Base-by-base conservation (phyloP, 257 asterid genomes). In the Gentiana straminea region DNA sequence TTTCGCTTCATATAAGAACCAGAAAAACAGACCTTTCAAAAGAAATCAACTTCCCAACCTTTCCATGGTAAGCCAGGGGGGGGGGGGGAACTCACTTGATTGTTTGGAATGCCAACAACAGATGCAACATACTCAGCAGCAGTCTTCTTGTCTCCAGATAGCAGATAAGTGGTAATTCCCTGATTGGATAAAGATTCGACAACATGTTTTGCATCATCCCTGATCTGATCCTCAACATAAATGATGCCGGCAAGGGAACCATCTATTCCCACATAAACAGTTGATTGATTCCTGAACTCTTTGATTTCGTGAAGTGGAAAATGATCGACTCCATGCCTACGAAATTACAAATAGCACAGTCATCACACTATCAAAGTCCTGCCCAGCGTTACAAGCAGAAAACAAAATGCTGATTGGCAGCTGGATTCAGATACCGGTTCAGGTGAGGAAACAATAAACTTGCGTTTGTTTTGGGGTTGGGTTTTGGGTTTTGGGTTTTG, bases 121-220 rank as follows among this genome's bases (percentile, higher is more conserved):
- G 99, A 85, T 39, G 99, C 99, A 63, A 92, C 99, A 53, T 92
- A 80, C 57, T 92, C 89, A 3, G 97, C 99, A 64, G 97, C 94
- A 58, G 79, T 66, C 72, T 65, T 88, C 77, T 88, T 92, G 84
- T 92, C 99, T 52, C 99, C 99, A 56, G 99, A 92, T 50, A 92
- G 91, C 70, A 92, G 82, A 63, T 85, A 88, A 52, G 95, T 79
- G 53, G 15, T 74, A 55, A 92, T 84, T 64, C 99, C 99, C 77
- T 79, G 88, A 52, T 64, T 77, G 59, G 82, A 78, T 77, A 92
- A 71, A 53, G 94, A 92, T 70, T 85, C 80, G 47, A 92, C 64
- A 52, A 92, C 97, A 61, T 71, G 82, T 61, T 58, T 71, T 54
- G 99, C 97, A 75, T 92, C 99, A 75, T 92, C 99, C 76, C 99